Conservation (phyloP, 805 yeast species). For the Candida railenensis region DNA sequence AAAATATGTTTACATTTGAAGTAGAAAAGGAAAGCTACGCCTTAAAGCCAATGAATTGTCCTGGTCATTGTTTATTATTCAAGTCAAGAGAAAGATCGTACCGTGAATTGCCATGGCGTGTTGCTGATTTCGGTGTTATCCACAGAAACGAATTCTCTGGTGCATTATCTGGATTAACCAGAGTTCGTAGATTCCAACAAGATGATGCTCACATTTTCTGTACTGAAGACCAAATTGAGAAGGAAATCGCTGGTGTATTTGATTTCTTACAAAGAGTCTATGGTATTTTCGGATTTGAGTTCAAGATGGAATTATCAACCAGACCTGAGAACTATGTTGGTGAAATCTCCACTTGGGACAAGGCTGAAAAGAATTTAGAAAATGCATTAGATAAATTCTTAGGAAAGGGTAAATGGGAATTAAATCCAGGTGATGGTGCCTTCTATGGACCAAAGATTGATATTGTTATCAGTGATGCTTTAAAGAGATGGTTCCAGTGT, state of each 20-base stretch:
- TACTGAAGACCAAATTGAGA: conserved; percentile 83
- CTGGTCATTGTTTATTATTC: conserved; percentile 91
- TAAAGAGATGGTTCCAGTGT: conserved; percentile 97
- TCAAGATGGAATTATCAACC: conserved; percentile 95
- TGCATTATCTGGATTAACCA: conserved; percentile 85
- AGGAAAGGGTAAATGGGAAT: conserved; percentile 85
- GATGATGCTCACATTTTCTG: conserved; percentile 99
- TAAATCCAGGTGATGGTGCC: conserved; percentile 97
- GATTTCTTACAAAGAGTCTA: conserved; percentile 83
- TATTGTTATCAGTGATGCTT: conserved; percentile 91
- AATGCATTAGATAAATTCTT: conserved; percentile 75
- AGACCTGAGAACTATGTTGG: conserved; percentile 97
- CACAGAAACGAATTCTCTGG: conserved; percentile 97
- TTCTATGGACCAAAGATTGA: conserved; percentile 96
- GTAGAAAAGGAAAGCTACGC: conserved; percentile 96
- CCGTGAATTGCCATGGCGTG: conserved; percentile 97
- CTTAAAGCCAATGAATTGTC: conserved; percentile 92
- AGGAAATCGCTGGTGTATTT: conserved; percentile 79
- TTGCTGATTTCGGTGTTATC: conserved; percentile 95
- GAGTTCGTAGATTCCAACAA: conserved; percentile 98
- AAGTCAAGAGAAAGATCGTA: conserved; percentile 92
- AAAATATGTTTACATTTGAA: conserved; percentile 94
- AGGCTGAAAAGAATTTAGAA: conserved; percentile 83
- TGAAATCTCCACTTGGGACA: conserved; percentile 90
- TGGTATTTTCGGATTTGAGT: conserved; percentile 91